These are phyloP conservation scores for Russula emetica DNA, from an alignment of 768 basidiomycete genomes.

Conservation along the genomic window DNA sequence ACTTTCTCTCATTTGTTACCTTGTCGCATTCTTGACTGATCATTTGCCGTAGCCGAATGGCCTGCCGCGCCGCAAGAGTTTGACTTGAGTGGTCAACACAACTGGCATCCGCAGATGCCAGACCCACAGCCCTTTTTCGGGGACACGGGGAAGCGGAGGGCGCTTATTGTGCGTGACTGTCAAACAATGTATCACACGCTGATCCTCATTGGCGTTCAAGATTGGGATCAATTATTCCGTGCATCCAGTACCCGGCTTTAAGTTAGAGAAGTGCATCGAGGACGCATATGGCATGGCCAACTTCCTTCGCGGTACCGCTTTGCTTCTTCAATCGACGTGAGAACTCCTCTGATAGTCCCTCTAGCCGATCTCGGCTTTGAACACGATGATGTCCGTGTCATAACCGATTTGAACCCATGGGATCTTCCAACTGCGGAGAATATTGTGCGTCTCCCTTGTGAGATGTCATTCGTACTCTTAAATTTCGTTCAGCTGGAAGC, in stretches of 20 bases:
- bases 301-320: constrained; percentile 5
- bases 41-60: background rate
- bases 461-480: background rate
- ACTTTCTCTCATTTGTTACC: background rate
- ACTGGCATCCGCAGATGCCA: background rate
- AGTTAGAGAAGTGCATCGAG: background rate
- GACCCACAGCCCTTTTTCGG: background rate
- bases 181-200: background rate
- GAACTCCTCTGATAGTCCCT: background rate
- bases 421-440: background rate
- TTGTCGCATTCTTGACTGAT: background rate
- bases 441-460: constrained; percentile 5
- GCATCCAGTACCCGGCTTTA: background rate
- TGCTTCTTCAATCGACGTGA: background rate
- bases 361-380: background rate
- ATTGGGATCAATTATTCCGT: constrained; percentile 1
- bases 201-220: background rate
- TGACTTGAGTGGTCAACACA: background rate
- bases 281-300: constrained; percentile 1
- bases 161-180: background rate
- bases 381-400: background rate
- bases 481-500: background rate
- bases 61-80: background rate
- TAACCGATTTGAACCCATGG: background rate
- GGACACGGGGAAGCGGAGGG: background rate